Conservation (phyloP, 352 stramenopile genomes). For the Pelagophyceae sp. region DNA sequence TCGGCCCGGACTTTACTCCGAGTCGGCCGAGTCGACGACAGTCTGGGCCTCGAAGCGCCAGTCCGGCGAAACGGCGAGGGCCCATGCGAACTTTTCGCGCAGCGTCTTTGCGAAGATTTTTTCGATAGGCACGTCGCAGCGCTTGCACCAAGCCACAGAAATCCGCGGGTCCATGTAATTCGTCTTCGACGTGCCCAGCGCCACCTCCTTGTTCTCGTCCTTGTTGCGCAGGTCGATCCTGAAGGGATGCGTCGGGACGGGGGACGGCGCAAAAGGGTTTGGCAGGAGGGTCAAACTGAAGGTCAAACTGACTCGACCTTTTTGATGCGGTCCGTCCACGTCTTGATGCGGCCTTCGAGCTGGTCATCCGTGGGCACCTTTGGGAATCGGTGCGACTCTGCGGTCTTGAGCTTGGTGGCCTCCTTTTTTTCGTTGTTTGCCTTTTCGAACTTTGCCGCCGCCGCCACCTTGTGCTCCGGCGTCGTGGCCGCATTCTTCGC, state of each 20-base stretch:
- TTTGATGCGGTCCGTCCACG: constrained; percentile 83
- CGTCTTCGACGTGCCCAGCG: constrained; percentile 97
- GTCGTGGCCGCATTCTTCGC: constrained; percentile 70
- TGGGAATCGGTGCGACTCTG: constrained; percentile 84
- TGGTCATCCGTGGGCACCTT: constrained; percentile 77
- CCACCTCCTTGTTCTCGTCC: constrained; percentile 96
- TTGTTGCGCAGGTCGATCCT: constrained; percentile 90
- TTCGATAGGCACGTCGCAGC: constrained; percentile 86
- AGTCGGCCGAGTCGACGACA: no score
- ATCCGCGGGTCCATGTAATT: constrained; percentile 99
- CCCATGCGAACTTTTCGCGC: constrained; percentile 98
- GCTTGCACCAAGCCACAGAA: constrained; percentile 97
- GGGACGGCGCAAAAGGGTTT: no score
- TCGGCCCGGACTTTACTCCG: no score
- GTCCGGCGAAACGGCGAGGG: constrained; percentile 90
- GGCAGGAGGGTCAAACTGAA: constrained; percentile 7
- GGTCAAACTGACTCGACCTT: constrained; percentile 41
- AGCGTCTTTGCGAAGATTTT: constrained; percentile 96
- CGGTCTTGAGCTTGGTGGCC: constrained; percentile 66
- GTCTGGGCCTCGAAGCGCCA: constrained; percentile 78
- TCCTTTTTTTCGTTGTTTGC: constrained; percentile 51
- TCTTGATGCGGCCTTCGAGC: constrained; percentile 84
- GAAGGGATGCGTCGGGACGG: no score
- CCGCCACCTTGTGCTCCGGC: constrained; percentile 64
- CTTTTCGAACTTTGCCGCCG: constrained; percentile 54